These are phyloP conservation scores for Trichosanthes cucumerina DNA, from an alignment of 306 rosid genomes.

Conservation along the genomic window DNA sequence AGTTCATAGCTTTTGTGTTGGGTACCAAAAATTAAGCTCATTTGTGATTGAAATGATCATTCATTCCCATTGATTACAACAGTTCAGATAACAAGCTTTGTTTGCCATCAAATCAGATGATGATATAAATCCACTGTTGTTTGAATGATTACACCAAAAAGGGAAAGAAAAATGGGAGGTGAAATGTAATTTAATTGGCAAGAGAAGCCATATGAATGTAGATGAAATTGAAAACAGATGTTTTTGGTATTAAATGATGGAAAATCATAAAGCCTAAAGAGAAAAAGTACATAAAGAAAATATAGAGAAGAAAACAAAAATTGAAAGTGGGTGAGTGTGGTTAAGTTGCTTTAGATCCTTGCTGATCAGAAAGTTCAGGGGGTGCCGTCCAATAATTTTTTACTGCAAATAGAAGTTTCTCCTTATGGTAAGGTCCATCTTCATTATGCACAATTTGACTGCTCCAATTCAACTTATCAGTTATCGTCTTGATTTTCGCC, in stretches of 20 bases:
- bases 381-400: conserved; percentile 76
- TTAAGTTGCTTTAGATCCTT: conserved; percentile 1
- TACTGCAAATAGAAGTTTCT: conserved; percentile 57
- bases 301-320: not conserved
- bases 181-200: not conserved
- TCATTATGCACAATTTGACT: conserved; percentile 73
- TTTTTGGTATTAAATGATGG: not conserved
- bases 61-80: not conserved
- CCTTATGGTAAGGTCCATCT: conserved; percentile 60
- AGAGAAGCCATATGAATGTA: not conserved
- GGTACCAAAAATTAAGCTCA: not conserved
- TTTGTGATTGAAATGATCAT: not conserved
- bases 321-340: not conserved
- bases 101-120: not conserved
- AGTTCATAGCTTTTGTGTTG: conserved; percentile 9
- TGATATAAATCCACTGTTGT: not conserved
- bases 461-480: conserved; percentile 55
- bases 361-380: conserved; percentile 18
- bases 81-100: too few relatives aligned
- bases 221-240: not conserved
- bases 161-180: not conserved
- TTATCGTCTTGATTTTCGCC: conserved; percentile 39
- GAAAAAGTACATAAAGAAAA: not conserved
- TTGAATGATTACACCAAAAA: not conserved
- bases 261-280: not conserved